These are phyloP conservation scores for Mycena leptocephala DNA, from an alignment of 768 basidiomycete genomes.

Conservation along the genomic window DNA sequence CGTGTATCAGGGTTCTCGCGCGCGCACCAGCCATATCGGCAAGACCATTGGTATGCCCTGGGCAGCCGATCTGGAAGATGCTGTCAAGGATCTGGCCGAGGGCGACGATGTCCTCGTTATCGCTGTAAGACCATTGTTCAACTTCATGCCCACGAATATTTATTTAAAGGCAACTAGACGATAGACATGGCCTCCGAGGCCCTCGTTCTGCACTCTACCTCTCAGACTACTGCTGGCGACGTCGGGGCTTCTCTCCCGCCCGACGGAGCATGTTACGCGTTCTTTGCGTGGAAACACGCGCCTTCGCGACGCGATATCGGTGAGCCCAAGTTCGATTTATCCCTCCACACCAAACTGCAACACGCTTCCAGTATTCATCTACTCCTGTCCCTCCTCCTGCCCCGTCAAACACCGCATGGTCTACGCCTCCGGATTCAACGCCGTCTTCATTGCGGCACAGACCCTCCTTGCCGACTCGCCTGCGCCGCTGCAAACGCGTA, in stretches of 20 bases:
- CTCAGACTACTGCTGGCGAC: constrained; percentile 58
- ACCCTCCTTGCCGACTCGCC: constrained; percentile 60
- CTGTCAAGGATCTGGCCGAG: constrained; percentile 71
- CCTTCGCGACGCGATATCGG: constrained; percentile 73
- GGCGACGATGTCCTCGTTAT: constrained; percentile 71
- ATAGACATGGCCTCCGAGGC: constrained; percentile 80
- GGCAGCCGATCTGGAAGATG: constrained; percentile 75
- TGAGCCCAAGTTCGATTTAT: constrained; percentile 48
- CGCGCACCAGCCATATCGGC: constrained; percentile 70
- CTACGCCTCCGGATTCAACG: constrained; percentile 81
- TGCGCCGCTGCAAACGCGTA: constrained; percentile 65
- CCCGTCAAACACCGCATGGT: constrained; percentile 92
- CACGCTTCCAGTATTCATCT: constrained; percentile 82
- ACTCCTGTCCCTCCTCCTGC: constrained; percentile 88
- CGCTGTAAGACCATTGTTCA: constrained; percentile 64
- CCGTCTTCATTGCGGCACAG: constrained; percentile 73
- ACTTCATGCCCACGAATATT: too few species aligned
- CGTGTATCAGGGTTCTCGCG: constrained; percentile 72
- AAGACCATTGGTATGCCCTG: constrained; percentile 78
- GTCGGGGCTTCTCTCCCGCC: constrained; percentile 67
- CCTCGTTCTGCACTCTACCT: constrained; percentile 61
- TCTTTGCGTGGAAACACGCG: constrained; percentile 77
- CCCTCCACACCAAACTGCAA: background rate
- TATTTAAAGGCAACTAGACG: constrained; percentile 57
- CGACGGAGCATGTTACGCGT: constrained; percentile 77